Percentiles rank a stretch among this genome's conserved stretches.
phyloP scores from a whole-genome alignment of 176 grass and related monocot species.

The Calamus simplicifolius region DNA sequence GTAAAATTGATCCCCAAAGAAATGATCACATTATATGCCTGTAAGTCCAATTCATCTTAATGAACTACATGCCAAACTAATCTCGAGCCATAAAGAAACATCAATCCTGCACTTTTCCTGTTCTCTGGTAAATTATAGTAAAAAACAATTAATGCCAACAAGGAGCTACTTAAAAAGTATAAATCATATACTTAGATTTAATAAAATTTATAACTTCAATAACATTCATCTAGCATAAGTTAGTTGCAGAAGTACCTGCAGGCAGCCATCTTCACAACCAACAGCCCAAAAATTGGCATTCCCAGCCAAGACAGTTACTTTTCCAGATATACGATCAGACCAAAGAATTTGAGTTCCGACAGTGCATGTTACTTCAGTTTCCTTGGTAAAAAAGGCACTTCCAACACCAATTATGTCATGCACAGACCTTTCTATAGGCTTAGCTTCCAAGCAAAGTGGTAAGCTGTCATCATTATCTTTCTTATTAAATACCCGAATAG shows the following conservation, averaged over 20 bases:
- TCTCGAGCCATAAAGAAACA: too few relatives aligned
- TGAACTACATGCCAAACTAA: too few relatives aligned
- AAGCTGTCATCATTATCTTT: conserved; percentile 44
- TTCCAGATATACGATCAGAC: conserved; percentile 78
- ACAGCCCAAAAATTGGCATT: conserved; percentile 95
- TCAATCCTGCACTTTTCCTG: too few relatives aligned
- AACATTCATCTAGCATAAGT: neutral
- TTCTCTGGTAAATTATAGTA: too few relatives aligned
- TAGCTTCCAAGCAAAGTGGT: conserved; percentile 63
- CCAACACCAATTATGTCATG: conserved; percentile 54
- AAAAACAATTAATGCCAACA: too few relatives aligned
- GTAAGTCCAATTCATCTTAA: too few relatives aligned
- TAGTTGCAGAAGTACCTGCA: conserved; percentile 49
- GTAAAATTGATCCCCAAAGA: too few relatives aligned
- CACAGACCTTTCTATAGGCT: conserved; percentile 54
- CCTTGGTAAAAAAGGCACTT: conserved; percentile 56
- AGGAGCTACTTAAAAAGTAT: too few relatives aligned
- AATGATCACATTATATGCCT: too few relatives aligned
- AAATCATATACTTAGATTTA: too few relatives aligned
- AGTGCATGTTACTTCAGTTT: conserved; percentile 67
- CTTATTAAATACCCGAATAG: conserved; percentile 49
- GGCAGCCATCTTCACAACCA: conserved; percentile 80
- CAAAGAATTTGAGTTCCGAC: conserved; percentile 67
- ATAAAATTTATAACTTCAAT: too few relatives aligned
- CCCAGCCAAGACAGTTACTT: conserved; percentile 89